phyloP scores from a whole-genome alignment of 2,329 filamentous ascomycete genomes.

The Nothomitra cinnamomea region DNA sequence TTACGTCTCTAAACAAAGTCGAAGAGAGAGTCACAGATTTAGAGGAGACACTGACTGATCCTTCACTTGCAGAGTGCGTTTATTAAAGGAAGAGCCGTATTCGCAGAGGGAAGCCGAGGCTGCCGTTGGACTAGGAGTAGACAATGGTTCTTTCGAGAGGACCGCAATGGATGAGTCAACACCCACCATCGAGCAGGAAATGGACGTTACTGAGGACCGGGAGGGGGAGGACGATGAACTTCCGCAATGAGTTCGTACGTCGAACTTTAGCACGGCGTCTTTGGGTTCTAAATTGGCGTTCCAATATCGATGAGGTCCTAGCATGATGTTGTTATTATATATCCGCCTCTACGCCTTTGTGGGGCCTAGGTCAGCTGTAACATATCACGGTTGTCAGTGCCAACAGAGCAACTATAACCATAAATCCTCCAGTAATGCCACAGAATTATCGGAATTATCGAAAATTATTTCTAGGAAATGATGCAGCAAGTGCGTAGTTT shows the following conservation, averaged over 20 bases:
- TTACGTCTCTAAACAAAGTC: conserved; percentile 7
- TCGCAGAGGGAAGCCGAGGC: conserved; percentile 75
- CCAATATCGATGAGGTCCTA: no score
- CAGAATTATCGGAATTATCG: no score
- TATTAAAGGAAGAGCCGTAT: conserved; percentile 71
- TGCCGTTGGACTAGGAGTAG: conserved; percentile 52
- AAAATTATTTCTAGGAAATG: no score
- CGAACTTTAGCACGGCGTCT: not conserved
- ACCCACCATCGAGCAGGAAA: not conserved
- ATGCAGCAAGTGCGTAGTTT: no score
- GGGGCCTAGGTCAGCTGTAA: no score
- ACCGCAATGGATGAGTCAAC: not conserved
- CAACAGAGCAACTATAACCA: no score
- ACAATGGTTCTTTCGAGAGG: conserved; percentile 36
- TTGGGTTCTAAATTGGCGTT: no score
- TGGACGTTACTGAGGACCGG: not conserved
- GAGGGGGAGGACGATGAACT: not conserved
- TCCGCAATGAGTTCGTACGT: not conserved
- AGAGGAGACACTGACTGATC: conserved; percentile 4
- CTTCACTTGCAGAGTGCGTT: conserved; percentile 46
- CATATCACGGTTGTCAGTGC: no score
- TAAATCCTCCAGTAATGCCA: no score
- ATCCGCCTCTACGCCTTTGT: no score
- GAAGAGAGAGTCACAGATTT: conserved; percentile 4
- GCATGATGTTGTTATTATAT: no score